Evolutionary conservation across 2,329 filamentous ascomycete genomes (phyloP).

Genomic region (Cladophialophora carrionii): DNA sequence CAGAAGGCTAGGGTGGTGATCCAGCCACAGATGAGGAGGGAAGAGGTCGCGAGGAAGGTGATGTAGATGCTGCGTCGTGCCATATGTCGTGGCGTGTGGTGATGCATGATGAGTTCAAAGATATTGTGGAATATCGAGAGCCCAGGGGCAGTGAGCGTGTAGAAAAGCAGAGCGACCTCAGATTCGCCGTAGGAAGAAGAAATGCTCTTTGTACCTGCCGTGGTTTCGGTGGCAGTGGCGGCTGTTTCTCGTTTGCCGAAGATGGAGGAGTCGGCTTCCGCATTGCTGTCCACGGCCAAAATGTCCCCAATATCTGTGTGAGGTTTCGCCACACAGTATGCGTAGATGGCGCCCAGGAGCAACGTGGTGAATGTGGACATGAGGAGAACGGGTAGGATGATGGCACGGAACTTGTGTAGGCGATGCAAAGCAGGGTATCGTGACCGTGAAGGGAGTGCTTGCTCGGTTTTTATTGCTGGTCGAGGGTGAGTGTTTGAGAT

Average conservation of each 20-base stretch:
- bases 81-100: constrained; percentile 23
- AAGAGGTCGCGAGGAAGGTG: constrained; percentile 28
- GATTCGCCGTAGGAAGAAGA: constrained; percentile 7
- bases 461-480: constrained; percentile 7
- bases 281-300: constrained; percentile 23
- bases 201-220: neutral
- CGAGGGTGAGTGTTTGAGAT: constrained; percentile 24
- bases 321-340: constrained; percentile 37
- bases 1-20: constrained; percentile 30
- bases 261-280: constrained; percentile 29
- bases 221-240: neutral
- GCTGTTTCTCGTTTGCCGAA: constrained; percentile 22
- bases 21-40: constrained; percentile 32
- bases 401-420: constrained; percentile 29
- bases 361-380: constrained; percentile 34
- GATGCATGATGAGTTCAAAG: constrained; percentile 33
- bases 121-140: constrained; percentile 28
- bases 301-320: constrained; percentile 33
- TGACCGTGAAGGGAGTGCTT: constrained; percentile 12
- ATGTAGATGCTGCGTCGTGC: constrained; percentile 38
- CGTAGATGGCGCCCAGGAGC: constrained; percentile 36
- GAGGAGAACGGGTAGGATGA: constrained; percentile 32
- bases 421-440: constrained; percentile 22
- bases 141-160: constrained; percentile 32
- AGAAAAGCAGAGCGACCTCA: constrained; percentile 33